Evolutionary conservation across 1,139 yeast species (phyloP), one percentile per base, ranked within the genome.

Genomic region (Pichia sp.): DNA sequence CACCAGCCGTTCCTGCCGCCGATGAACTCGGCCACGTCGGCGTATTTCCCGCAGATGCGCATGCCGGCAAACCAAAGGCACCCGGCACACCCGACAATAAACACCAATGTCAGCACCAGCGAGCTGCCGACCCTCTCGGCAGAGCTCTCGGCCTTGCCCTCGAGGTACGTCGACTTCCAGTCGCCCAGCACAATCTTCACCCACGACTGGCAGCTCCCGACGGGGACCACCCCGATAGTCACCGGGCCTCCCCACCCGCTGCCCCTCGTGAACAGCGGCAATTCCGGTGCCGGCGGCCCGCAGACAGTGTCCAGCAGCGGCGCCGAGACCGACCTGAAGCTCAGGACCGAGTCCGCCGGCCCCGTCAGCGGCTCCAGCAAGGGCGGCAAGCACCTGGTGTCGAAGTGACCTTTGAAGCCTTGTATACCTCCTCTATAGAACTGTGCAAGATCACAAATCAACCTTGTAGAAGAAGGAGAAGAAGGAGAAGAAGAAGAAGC

Each of bases 111-210:
- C n/a, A 23, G 26, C 23, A 23, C 29, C 7, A 42, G 38, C 43
- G 52, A 52, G 36, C 11, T 52, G 6, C 52, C 55, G 6, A 41
- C 50, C 8, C 29, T 41, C 23, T 82, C 82, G 0, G 65, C 76
- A 1, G 59, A 63, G 34, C 62, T 66, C 3, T 72, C 78, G 29
- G 82, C 78, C 2, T 66, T 80, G 31, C 81, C 82, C 0, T 76
- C 81, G 1, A 72, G 80, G 52, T 80, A 77, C 57, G 75, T 78
- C 5, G 72, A 70, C 54, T 64, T 69, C 51, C 71, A 70, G 50
- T 70, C 73, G 5, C 74, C 73, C 0, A 64, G 60, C 47, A 66
- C 62, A 8, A 62, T 63, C 49, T 69, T 67, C 54, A 57, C 64
- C 30, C 64, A 63, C 40, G 73, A 70, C 36, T 70, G 72, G 72